Base-by-base conservation (phyloP, 1,139 yeast genomes). In the Scheffersomyces lignicola region DNA sequence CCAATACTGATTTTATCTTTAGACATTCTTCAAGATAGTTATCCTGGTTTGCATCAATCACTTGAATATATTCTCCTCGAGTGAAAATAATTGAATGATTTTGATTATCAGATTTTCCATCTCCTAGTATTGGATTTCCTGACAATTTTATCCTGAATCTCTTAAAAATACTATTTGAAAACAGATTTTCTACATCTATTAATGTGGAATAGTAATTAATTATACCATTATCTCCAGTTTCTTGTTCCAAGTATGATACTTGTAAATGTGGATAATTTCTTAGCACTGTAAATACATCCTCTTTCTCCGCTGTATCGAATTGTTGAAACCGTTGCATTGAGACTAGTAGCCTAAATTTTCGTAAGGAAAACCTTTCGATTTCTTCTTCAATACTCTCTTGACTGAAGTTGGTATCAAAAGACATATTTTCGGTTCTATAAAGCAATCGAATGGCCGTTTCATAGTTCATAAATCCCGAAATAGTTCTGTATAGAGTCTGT, bases 81-180 rank as follows among this genome's bases (percentile, higher is more conserved):
- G 83, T 80, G 49, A 80, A 87, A 2, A 85, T 76, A n/a, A 87
- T 49, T 0, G 94, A 74, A 52, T 78, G 80, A 48, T 87, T 87
- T 53, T 87, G 96, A 49, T 87, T 87, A 52, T 87, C 96, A 2
- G 95, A 80, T 53, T 87, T 87, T 3, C 96, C 96, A 58, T 87
- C 96, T 1, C 96, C 96, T 18, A 88, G 62, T 25, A 87, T 84
- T 3, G 96, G 96, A 52, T 88, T 80, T 1, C 96, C 96, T 0
- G 95, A 82, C 9, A 88, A 62, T 35, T 67, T 69, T 7, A 88
- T 70, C 39, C 76, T 67, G 48, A 70, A 83, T 31, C 67, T 65
- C 5, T 79, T 80, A 17, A 52, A 52, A 6, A 29, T 5, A 6
- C 17, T 9, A 17, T 29, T 23, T 13, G 16, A 17, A 18, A 18